Percentiles rank a stretch among this genome's conserved stretches.
phyloP scores from a whole-genome alignment of 2,329 filamentous ascomycete genomes.

The Aspergillus aculeatinus region DNA sequence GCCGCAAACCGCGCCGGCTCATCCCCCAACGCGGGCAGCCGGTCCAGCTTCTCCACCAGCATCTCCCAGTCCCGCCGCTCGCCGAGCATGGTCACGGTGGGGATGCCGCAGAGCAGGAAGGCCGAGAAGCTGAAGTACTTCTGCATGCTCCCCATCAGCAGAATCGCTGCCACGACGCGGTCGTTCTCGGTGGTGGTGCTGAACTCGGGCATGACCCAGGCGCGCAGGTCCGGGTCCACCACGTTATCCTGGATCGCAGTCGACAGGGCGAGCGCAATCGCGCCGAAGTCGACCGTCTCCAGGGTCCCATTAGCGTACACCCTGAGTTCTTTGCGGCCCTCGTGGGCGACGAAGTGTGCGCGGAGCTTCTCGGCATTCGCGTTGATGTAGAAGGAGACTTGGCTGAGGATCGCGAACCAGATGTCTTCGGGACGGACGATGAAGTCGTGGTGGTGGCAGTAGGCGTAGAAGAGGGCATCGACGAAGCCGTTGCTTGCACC shows the following conservation, averaged over 20 bases:
- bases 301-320: slow-evolving; percentile 21
- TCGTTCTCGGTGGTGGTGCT: slow-evolving; percentile 52
- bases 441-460: slow-evolving; percentile 43
- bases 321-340: slow-evolving; percentile 44
- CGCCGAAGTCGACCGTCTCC: slow-evolving; percentile 21
- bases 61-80: slow-evolving; percentile 48
- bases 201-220: slow-evolving; percentile 55
- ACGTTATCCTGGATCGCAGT: slow-evolving; percentile 44
- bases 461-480: slow-evolving; percentile 11
- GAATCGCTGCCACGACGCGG: slow-evolving; percentile 42
- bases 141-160: slow-evolving; percentile 55
- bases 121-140: slow-evolving; percentile 48
- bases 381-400: slow-evolving; percentile 51
- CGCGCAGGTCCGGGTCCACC: slow-evolving; percentile 40
- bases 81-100: slow-evolving; percentile 54
- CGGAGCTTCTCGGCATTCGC: slow-evolving; percentile 48
- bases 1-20: slow-evolving; percentile 43
- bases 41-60: slow-evolving; percentile 46
- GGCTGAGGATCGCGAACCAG: slow-evolving; percentile 53
- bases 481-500: slow-evolving; percentile 14
- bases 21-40: slow-evolving; percentile 45
- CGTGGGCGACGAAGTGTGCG: slow-evolving; percentile 44
- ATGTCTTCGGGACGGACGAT: slow-evolving; percentile 53
- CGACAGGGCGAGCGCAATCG: slow-evolving; percentile 40
- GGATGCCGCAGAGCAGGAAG: slow-evolving; percentile 47